phyloP scores from a whole-genome alignment of 352 stramenopile species.

The Phytophthora hybrid region DNA sequence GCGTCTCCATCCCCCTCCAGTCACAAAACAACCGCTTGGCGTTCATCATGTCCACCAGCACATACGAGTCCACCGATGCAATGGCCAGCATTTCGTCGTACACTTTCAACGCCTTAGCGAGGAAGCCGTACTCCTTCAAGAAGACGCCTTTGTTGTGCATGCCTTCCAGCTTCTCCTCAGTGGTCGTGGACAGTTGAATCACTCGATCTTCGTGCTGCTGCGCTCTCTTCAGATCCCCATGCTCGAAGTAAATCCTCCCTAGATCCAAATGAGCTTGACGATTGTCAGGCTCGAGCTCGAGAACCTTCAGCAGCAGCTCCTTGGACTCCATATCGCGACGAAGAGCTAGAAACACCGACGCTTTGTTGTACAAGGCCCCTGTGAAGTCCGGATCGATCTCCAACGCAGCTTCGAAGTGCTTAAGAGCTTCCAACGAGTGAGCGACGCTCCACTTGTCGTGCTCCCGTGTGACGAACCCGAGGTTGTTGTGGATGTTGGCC shows the following conservation, averaged over 20 bases:
- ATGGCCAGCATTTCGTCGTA: slow-evolving; percentile 56
- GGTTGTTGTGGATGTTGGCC: slow-evolving; percentile 76
- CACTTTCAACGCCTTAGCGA: slow-evolving; percentile 48
- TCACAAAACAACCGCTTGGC: slow-evolving; percentile 63
- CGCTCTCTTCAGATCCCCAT: slow-evolving; percentile 45
- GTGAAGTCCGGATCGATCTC: slow-evolving; percentile 44
- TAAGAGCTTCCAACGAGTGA: slow-evolving; percentile 58
- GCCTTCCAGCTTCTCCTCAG: slow-evolving; percentile 30
- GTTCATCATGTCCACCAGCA: slow-evolving; percentile 62
- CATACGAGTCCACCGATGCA: slow-evolving; percentile 40
- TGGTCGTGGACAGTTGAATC: slow-evolving; percentile 33
- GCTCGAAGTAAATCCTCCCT: slow-evolving; percentile 61
- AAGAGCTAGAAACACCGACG: slow-evolving; percentile 56
- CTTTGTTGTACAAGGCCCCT: slow-evolving; percentile 78
- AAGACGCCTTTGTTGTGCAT: slow-evolving; percentile 85
- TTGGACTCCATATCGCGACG: slow-evolving; percentile 46
- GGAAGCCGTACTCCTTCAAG: slow-evolving; percentile 54
- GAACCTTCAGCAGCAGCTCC: slow-evolving; percentile 44
- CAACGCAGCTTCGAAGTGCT: slow-evolving; percentile 69
- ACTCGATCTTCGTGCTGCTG: slow-evolving; percentile 56
- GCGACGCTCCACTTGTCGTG: slow-evolving; percentile 43
- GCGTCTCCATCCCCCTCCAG: slow-evolving; percentile 59
- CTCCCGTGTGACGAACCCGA: slow-evolving; percentile 63
- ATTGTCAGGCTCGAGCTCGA: slow-evolving; percentile 56
- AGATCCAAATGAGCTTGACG: slow-evolving; percentile 62